These are phyloP conservation scores for Pleomassaria siparia DNA, from an alignment of 2,329 filamentous ascomycete genomes.

Conservation along the genomic window DNA sequence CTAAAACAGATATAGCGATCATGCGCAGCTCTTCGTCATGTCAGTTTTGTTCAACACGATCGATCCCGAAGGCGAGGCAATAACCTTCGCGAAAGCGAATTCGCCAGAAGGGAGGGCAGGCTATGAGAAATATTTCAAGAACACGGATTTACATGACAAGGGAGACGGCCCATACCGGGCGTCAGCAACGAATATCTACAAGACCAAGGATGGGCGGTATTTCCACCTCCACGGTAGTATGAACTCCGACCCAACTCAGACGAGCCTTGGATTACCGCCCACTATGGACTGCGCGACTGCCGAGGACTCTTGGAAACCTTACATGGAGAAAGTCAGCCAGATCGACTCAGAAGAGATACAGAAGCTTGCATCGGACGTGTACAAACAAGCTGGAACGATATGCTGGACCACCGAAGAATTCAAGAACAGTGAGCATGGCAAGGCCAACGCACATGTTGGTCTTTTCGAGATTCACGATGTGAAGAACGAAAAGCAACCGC, in stretches of 20 bases:
- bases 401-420: slow-evolving; percentile 44
- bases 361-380: slow-evolving; percentile 37
- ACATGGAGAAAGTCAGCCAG: slow-evolving; percentile 36
- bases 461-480: slow-evolving; percentile 43
- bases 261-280: slow-evolving; percentile 40
- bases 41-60: slow-evolving; percentile 41
- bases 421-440: slow-evolving; percentile 43
- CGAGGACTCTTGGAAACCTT: slow-evolving; percentile 38
- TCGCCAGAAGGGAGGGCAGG: slow-evolving; percentile 16
- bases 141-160: slow-evolving; percentile 26
- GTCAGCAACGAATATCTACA: slow-evolving; percentile 51
- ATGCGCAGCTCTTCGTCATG: slow-evolving; percentile 50
- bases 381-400: slow-evolving; percentile 47
- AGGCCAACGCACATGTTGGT: slow-evolving; percentile 45
- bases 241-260: slow-evolving; percentile 49
- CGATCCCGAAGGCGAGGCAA: slow-evolving; percentile 32
- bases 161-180: slow-evolving; percentile 27
- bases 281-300: slow-evolving; percentile 21
- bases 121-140: slow-evolving; percentile 29
- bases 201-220: slow-evolving; percentile 48
- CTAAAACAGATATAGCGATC: slow-evolving; percentile 32
- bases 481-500: slow-evolving; percentile 28
- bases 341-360: slow-evolving; percentile 41
- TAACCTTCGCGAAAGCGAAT: slow-evolving; percentile 13
- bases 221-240: slow-evolving; percentile 53